Evolutionary conservation across 352 stramenopile species (phyloP).

Genomic region (Globisporangium nunn): DNA sequence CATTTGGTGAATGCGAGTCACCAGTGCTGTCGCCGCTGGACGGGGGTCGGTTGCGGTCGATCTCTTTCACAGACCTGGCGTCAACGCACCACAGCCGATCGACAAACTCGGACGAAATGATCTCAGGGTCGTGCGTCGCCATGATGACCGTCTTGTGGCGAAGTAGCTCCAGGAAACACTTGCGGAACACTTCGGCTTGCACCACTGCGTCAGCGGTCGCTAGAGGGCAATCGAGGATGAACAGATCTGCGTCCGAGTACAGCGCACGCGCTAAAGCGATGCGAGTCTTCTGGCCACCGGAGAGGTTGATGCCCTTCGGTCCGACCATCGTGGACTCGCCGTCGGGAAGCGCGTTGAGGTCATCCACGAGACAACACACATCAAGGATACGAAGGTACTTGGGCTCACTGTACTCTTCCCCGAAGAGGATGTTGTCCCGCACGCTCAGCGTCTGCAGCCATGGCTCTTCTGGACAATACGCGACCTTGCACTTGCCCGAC

Average conservation of each 20-base stretch:
- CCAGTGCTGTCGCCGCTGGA: no score
- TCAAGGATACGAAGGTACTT: slow-evolving; percentile 43
- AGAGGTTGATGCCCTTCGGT: slow-evolving; percentile 8
- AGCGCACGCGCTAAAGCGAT: slow-evolving; percentile 31
- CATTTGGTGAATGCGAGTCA: no score
- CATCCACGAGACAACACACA: slow-evolving; percentile 36
- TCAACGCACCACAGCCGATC: slow-evolving; percentile 25
- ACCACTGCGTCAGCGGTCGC: slow-evolving; percentile 26
- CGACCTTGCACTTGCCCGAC: slow-evolving; percentile 21
- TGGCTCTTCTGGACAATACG: slow-evolving; percentile 80
- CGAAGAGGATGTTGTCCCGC: slow-evolving; percentile 93
- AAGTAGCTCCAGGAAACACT: slow-evolving; percentile 30
- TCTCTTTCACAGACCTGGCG: background rate
- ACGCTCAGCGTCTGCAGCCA: slow-evolving; percentile 94
- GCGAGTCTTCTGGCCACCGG: slow-evolving; percentile 24
- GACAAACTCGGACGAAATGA: slow-evolving; percentile 31
- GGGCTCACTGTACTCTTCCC: slow-evolving; percentile 33
- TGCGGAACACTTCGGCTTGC: slow-evolving; percentile 38
- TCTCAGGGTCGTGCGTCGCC: slow-evolving; percentile 88
- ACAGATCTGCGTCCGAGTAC: slow-evolving; percentile 30
- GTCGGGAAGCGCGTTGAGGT: slow-evolving; percentile 27
- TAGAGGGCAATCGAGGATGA: slow-evolving; percentile 29
- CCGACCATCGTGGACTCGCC: slow-evolving; percentile 30
- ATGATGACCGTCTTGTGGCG: slow-evolving; percentile 64
- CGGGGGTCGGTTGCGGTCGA: no score